A percentile compares a stretch with the other conserved stretches of the same genome.
Conservation (phyloP, 31 red algal genomes). For the Porphyra umbilicalis region DNA sequence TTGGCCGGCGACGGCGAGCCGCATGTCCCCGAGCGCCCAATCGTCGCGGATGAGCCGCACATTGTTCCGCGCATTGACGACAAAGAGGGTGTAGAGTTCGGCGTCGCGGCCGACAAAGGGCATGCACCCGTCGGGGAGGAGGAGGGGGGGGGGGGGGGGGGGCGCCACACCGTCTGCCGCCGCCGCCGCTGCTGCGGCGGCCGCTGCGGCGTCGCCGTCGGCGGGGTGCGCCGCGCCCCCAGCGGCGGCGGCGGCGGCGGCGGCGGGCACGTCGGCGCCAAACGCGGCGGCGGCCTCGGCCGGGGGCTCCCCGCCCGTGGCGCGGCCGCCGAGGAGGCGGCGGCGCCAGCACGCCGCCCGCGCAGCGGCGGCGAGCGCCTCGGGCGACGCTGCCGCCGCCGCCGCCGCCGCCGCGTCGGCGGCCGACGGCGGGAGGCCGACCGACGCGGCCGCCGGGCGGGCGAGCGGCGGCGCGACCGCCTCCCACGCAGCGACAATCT, state of each 20-base stretch:
- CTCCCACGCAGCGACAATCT: neutral
- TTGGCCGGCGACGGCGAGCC: neutral
- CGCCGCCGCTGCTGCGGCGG: neutral
- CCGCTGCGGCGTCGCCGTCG: neutral
- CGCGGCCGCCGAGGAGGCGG: neutral
- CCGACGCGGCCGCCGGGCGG: neutral
- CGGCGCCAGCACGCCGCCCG: neutral
- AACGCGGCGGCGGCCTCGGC: neutral
- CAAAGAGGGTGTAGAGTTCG: neutral
- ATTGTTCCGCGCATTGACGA: neutral
- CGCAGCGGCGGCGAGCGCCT: neutral
- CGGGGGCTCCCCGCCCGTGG: neutral
- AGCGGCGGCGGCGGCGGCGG: neutral
- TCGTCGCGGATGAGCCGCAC: neutral
- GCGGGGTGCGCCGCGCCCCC: neutral
- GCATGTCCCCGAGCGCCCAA: neutral
- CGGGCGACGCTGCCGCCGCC: neutral
- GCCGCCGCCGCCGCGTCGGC: neutral
- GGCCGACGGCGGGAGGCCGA: neutral
- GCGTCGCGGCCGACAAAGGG: neutral
- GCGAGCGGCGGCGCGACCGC: neutral
- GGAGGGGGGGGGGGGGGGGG: too few relatives aligned
- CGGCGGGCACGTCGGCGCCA: neutral
- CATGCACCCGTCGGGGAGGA: neutral
- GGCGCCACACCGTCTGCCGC: neutral